Evolutionary conservation across 495 filamentous ascomycete species (phyloP), one percentile per base, ranked within the genome.

Genomic region (Penicillium bovifimosum): DNA sequence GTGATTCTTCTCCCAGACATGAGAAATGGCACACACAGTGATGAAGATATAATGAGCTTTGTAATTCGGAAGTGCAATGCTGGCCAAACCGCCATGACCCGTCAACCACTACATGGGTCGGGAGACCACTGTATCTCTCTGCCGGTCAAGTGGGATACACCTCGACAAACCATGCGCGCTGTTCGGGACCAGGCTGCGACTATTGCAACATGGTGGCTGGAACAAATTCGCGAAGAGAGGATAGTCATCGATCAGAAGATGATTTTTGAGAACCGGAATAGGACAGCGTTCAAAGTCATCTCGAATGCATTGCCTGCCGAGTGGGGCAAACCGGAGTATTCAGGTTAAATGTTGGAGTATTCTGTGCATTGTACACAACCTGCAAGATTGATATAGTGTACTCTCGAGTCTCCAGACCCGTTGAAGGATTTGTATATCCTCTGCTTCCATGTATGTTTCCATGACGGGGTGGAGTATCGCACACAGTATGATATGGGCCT

Each of bases 311-410:
- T 42, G 13, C 41, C 41, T 42, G 6, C 8, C 9, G 41, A 42
- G 11, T 42, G 41, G 41, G 1, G 10, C 16, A 42, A 42, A 28
- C 26, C 26, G 1, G 38, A 7, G 17, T 83, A 33, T 28, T 26
- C 20, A 2, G 40, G 16, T 16, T 42, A 7, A 26, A 42, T 7
- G 6, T 42, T n/a, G 40, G 20, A 10, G 28, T 13, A 9, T 42
- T 42, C 5, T 26, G n/a, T n/a, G n/a, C n/a, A n/a, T n/a, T n/a
- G n/a, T n/a, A n/a, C n/a, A n/a, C n/a, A n/a, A n/a, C n/a, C n/a
- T n/a, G n/a, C n/a, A n/a, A n/a, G n/a, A n/a, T n/a, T n/a, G n/a
- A n/a, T n/a, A n/a, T n/a, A n/a, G n/a, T n/a, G n/a, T n/a, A n/a
- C n/a, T n/a, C n/a, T n/a, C n/a, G n/a, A n/a, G n/a, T n/a, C n/a